phyloP scores from a whole-genome alignment of 2,329 filamentous ascomycete genomes.

The Hypoxylon rubiginosum region DNA sequence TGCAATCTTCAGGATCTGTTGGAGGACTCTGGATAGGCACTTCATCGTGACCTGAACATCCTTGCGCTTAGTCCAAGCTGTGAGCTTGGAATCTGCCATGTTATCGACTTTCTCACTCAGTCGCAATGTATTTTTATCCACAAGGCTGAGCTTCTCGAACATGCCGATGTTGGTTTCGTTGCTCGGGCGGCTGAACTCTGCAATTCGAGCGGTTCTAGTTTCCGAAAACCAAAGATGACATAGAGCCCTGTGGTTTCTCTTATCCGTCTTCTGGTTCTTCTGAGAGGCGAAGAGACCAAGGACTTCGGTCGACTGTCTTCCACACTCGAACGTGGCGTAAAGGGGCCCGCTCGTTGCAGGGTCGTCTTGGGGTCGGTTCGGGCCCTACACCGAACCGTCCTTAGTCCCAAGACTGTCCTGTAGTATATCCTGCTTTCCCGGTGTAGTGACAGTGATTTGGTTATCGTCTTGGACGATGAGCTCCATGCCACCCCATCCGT shows the following conservation, averaged over 20 bases:
- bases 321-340: not conserved
- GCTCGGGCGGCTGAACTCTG: not conserved
- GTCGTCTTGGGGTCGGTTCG: not conserved
- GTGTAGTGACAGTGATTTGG: not conserved
- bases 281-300: not conserved
- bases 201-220: not conserved
- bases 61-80: not conserved
- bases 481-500: not conserved
- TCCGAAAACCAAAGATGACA: not conserved
- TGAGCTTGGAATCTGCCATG: not conserved
- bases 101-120: not conserved
- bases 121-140: not conserved
- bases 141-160: not conserved
- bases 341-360: not conserved
- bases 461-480: not conserved
- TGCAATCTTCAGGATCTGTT: not conserved
- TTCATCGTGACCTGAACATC: not conserved
- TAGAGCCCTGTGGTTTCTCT: not conserved
- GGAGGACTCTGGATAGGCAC: not conserved
- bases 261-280: not conserved
- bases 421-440: not conserved
- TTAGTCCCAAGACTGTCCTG: not conserved
- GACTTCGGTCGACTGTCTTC: not conserved
- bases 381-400: not conserved
- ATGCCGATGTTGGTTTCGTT: not conserved